Evolutionary conservation across 257 asterid genomes (phyloP).

Genomic region (Buddleja alternifolia): DNA sequence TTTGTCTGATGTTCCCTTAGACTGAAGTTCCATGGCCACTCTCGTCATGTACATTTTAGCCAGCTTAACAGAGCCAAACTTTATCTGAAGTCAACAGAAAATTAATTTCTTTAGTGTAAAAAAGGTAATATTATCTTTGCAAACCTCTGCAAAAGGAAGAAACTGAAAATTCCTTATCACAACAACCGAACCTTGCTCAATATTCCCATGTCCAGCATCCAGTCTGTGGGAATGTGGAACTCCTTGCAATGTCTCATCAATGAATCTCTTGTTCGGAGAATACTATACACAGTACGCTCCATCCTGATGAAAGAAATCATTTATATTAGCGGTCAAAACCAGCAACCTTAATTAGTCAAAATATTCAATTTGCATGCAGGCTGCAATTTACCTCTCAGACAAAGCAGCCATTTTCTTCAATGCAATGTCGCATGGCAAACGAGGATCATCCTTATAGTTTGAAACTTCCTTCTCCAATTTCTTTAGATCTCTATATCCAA

Average conservation of each 20-base stretch:
- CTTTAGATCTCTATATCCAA: conserved; percentile 79
- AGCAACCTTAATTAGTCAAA: conserved; percentile 13
- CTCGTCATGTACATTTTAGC: conserved; percentile 90
- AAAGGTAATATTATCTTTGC: not conserved
- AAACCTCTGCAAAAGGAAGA: not conserved
- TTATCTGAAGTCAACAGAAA: conserved; percentile 52
- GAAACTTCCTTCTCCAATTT: conserved; percentile 73
- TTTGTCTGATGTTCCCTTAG: conserved; percentile 70
- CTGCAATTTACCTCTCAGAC: conserved; percentile 69
- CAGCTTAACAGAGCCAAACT: conserved; percentile 78
- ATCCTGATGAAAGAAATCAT: conserved; percentile 46
- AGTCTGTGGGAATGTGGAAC: conserved; percentile 77
- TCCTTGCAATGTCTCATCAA: conserved; percentile 75
- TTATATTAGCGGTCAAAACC: not conserved
- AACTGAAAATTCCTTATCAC: not conserved
- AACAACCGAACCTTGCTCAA: conserved; percentile 65
- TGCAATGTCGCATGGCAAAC: conserved; percentile 68
- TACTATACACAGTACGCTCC: conserved; percentile 74
- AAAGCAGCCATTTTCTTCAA: conserved; percentile 76
- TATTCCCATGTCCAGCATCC: conserved; percentile 89
- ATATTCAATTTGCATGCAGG: not conserved
- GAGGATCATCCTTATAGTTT: conserved; percentile 65
- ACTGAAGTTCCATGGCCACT: conserved; percentile 85
- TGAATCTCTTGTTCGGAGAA: conserved; percentile 75
- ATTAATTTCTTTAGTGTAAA: not conserved